Conservation (phyloP, 768 basidiomycete species). For the Xanthoconium purpureum region DNA sequence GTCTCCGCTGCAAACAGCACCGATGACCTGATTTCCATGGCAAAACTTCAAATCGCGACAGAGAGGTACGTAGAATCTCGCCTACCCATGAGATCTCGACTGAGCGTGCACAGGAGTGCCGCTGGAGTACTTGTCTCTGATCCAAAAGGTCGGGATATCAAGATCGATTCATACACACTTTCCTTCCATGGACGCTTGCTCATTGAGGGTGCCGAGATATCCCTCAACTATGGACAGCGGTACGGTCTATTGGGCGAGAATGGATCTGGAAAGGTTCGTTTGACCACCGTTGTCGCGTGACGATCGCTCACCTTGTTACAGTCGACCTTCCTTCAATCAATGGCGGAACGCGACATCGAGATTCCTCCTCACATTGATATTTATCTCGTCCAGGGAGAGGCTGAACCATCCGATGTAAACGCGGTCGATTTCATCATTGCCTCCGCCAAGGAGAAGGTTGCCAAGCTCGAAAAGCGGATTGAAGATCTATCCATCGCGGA, state of each 20-base stretch:
- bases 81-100: not conserved
- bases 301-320: constrained; percentile 29
- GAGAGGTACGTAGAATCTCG: constrained; percentile 58
- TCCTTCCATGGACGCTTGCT: constrained; percentile 95
- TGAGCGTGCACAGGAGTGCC: constrained; percentile 59
- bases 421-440: constrained; percentile 97
- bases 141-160: constrained; percentile 90
- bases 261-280: constrained; percentile 92
- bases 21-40: constrained; percentile 84
- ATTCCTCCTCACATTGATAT: constrained; percentile 97
- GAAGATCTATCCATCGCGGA: constrained; percentile 92
- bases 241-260: constrained; percentile 98
- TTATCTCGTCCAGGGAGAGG: constrained; percentile 94
- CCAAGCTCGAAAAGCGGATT: constrained; percentile 87
- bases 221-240: constrained; percentile 86
- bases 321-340: constrained; percentile 95
- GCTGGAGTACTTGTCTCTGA: constrained; percentile 93
- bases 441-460: constrained; percentile 91
- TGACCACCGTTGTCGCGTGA: constrained; percentile 8
- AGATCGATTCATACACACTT: constrained; percentile 92
- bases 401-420: constrained; percentile 91
- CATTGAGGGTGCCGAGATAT: constrained; percentile 61
- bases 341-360: constrained; percentile 92
- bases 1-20: constrained; percentile 73
- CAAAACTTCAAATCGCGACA: constrained; percentile 83